Conservation (phyloP, 2,329 filamentous ascomycete species). For the Moelleriella libera region DNA sequence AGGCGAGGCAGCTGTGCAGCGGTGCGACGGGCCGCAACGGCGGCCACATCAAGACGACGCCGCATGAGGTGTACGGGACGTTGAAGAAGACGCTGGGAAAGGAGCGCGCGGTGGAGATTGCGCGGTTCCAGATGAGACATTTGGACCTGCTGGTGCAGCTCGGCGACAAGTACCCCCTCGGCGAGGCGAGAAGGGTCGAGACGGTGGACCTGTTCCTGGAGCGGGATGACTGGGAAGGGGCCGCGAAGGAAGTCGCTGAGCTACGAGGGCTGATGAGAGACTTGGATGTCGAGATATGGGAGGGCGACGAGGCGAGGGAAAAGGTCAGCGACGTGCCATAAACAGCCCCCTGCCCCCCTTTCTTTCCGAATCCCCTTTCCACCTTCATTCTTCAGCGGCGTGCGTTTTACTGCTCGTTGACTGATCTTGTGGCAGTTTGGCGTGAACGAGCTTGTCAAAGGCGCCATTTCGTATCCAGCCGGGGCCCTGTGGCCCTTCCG, state of each 20-base stretch:
- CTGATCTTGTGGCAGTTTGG: conserved; percentile 16
- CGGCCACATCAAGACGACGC: conserved; percentile 32
- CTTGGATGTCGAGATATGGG: conserved; percentile 18
- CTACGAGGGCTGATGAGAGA: conserved; percentile 25
- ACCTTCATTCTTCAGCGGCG: too few species aligned
- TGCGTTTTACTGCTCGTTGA: not conserved
- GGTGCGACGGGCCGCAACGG: conserved; percentile 41
- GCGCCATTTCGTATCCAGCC: conserved; percentile 28
- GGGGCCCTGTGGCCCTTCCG: conserved; percentile 37
- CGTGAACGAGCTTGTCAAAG: conserved; percentile 18
- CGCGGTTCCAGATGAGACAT: conserved; percentile 29
- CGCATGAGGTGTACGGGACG: conserved; percentile 25
- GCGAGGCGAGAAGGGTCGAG: conserved; percentile 29
- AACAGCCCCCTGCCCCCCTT: too few species aligned
- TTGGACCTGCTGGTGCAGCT: conserved; percentile 23
- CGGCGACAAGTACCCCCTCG: conserved; percentile 18
- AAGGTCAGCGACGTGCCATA: conserved; percentile 9
- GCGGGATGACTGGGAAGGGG: conserved; percentile 17
- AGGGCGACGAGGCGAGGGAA: conserved; percentile 16
- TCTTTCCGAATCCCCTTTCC: too few species aligned
- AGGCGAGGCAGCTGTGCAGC: conserved; percentile 32
- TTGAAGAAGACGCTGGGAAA: conserved; percentile 16
- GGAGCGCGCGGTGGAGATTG: conserved; percentile 23
- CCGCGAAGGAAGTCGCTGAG: conserved; percentile 16
- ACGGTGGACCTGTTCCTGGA: conserved; percentile 32